These are phyloP conservation scores for Helichrysum umbraculigerum DNA, from an alignment of 129 eudicot species.

Conservation along the genomic window DNA sequence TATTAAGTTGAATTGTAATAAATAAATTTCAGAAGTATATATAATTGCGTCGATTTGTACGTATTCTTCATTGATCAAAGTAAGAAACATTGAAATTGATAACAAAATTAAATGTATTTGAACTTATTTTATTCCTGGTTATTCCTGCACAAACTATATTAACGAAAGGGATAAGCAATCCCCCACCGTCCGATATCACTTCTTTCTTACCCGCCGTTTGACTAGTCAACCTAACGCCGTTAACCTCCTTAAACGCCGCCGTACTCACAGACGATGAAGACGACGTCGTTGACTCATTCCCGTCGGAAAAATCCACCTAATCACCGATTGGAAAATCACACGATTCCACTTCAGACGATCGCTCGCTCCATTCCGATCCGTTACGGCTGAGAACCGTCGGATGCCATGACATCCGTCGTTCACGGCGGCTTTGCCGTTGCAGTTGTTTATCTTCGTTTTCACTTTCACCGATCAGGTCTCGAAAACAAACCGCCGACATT, in stretches of 20 bases:
- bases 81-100: not conserved
- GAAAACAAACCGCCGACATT: conserved; percentile 57
- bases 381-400: conserved; percentile 47
- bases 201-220: conserved; percentile 46
- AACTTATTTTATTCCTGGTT: too few relatives aligned
- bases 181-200: conserved; percentile 49
- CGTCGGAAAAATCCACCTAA: conserved; percentile 63
- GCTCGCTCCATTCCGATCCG: conserved; percentile 54
- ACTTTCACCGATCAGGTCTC: conserved; percentile 53
- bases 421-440: conserved; percentile 24
- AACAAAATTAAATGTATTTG: not conserved
- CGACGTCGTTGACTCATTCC: conserved; percentile 68
- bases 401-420: conserved; percentile 42
- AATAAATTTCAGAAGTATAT: too few relatives aligned
- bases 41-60: not conserved
- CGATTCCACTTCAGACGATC: conserved; percentile 53
- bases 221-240: conserved; percentile 33
- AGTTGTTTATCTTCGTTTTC: conserved; percentile 18
- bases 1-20: not conserved
- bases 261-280: conserved; percentile 60
- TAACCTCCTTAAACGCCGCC: conserved; percentile 65
- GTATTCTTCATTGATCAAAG: not conserved
- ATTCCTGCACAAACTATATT: too few relatives aligned
- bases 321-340: conserved; percentile 50
- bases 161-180: too few relatives aligned